phyloP scores from a whole-genome alignment of 805 yeast species.

The Cyberlindnera nakhonratchasimensis region DNA sequence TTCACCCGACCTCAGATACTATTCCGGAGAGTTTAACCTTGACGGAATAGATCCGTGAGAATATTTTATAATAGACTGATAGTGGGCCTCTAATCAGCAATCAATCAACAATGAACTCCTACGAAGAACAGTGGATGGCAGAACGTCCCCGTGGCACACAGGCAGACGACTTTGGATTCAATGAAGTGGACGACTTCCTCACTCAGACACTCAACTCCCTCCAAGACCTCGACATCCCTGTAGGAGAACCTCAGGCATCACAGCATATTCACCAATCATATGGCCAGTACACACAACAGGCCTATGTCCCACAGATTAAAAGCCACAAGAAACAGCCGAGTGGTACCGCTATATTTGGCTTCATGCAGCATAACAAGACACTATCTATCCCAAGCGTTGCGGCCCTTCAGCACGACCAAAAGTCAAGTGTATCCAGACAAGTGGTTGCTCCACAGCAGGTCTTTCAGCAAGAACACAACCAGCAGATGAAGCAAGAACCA shows the following conservation, averaged over 20 bases:
- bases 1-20: too few relatives aligned
- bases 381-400: slow-evolving; percentile 52
- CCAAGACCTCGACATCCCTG: slow-evolving; percentile 64
- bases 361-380: slow-evolving; percentile 57
- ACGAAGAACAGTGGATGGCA: slow-evolving; percentile 15
- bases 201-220: slow-evolving; percentile 52
- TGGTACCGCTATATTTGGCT: slow-evolving; percentile 83
- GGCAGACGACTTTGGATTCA: slow-evolving; percentile 19
- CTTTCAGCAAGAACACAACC: slow-evolving; percentile 19
- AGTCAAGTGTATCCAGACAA: slow-evolving; percentile 4
- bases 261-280: slow-evolving; percentile 13
- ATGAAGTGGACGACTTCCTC: slow-evolving; percentile 43
- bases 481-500: slow-evolving; percentile 20
- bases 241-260: slow-evolving; percentile 24
- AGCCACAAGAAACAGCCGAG: slow-evolving; percentile 60
- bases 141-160: background rate
- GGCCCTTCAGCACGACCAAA: slow-evolving; percentile 1
- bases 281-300: slow-evolving; percentile 7
- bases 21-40: slow-evolving; percentile 12
- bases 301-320: slow-evolving; percentile 8
- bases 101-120: slow-evolving; percentile 10
- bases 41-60: slow-evolving; percentile 16
- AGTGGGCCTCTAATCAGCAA: background rate
- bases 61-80: slow-evolving; percentile 3
- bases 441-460: slow-evolving; percentile 25